These are phyloP conservation scores for Colletotrichum sp. DNA, from an alignment of 2,329 filamentous ascomycete species.

Conservation along the genomic window DNA sequence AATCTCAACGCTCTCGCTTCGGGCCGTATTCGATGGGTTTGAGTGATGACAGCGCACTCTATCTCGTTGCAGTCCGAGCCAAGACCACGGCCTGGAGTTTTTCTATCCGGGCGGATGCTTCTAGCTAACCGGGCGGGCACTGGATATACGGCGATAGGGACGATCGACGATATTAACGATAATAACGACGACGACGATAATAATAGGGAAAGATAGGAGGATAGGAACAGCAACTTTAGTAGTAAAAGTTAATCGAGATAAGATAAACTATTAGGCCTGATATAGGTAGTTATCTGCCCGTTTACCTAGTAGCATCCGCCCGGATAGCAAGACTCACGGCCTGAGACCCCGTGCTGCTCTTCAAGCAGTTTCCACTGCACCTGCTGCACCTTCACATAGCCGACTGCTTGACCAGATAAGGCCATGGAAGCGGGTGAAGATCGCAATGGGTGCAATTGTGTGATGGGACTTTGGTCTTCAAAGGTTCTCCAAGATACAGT, in stretches of 20 bases:
- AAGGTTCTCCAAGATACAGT: neutral
- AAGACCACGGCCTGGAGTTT: neutral
- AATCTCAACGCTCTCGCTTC: neutral
- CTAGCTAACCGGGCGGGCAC: no score
- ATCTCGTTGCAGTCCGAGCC: neutral
- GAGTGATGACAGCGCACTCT: neutral
- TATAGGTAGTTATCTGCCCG: no score
- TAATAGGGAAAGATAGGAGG: no score
- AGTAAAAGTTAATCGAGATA: no score
- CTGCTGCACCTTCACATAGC: neutral
- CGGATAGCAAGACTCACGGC: no score
- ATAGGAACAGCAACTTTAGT: no score
- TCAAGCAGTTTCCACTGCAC: rapidly evolving
- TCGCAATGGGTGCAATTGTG: neutral
- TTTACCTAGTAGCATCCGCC: no score
- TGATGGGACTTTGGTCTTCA: neutral
- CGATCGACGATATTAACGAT: no score
- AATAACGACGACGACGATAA: no score
- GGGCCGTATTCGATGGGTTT: neutral
- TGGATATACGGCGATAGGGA: no score
- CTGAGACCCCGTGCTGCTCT: neutral
- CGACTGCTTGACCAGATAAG: neutral
- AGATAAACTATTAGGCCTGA: no score
- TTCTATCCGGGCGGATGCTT: no score
- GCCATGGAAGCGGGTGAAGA: neutral